Evolutionary conservation across 2,329 filamentous ascomycete species (phyloP).

Genomic region (Knoxdaviesia capensis): DNA sequence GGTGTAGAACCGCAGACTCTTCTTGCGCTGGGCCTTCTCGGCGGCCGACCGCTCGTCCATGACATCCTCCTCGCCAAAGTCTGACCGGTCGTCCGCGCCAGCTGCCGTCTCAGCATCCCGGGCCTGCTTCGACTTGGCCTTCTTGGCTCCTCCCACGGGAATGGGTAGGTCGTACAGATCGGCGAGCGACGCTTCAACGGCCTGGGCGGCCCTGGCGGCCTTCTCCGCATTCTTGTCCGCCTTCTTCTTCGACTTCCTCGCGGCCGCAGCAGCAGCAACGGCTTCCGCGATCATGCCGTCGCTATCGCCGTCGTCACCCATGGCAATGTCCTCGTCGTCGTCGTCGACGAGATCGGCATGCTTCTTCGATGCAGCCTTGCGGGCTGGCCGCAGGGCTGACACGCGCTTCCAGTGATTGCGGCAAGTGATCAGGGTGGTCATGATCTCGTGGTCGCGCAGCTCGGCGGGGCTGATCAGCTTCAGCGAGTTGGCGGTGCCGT

Average conservation of each 20-base stretch:
- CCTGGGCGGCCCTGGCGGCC: conserved; percentile 29
- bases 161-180: conserved; percentile 45
- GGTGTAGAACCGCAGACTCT: conserved; percentile 90
- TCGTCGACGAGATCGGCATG: conserved; percentile 10
- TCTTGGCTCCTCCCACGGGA: conserved; percentile 20
- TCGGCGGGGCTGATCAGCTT: conserved; percentile 55
- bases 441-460: conserved; percentile 74
- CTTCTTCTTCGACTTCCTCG: conserved; percentile 11
- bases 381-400: conserved; percentile 35
- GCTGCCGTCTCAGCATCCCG: conserved; percentile 17
- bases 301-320: conserved; percentile 10
- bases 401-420: conserved; percentile 63
- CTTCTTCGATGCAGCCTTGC: conserved; percentile 13
- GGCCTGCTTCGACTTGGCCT: conserved; percentile 20
- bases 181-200: conserved; percentile 50
- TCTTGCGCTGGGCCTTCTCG: conserved; percentile 78
- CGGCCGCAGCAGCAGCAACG: conserved; percentile 7
- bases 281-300: conserved; percentile 7
- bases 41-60: conserved; percentile 62
- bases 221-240: conserved; percentile 21
- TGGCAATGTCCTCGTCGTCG: conserved; percentile 12
- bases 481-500: conserved; percentile 16
- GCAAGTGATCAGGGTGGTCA: conserved; percentile 65
- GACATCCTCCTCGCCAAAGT: conserved; percentile 78
- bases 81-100: conserved; percentile 45